Base-by-base conservation (phyloP, 2,329 filamentous ascomycete species). In the Fusarium protoensiforme region DNA sequence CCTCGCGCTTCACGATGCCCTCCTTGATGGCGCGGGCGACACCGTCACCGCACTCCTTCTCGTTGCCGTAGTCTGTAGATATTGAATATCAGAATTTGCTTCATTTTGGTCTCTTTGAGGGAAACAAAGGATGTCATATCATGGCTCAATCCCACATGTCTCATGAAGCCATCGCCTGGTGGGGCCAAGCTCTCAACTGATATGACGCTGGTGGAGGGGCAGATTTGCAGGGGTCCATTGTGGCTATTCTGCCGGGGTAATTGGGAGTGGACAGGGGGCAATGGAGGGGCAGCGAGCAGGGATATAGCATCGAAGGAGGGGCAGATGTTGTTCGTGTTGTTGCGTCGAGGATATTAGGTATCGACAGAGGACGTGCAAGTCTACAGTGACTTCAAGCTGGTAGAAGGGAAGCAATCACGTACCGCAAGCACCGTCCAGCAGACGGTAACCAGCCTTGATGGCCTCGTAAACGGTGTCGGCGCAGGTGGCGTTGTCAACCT, bases 1-100 rank as follows among this genome's bases (percentile, higher is more conserved):
- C 94, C 83, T 93, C 91, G 68, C 94, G 92, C 87, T 92, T 94
- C 77, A 95, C 93, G 67, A 96, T 83, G 48, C 93, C 93, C 11
- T 96, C 94, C 80, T 92, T 89, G 84, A 96, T 94, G 78, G 94
- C 94, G 76, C 92, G 92, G 68, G 91, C 90, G 54, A 96, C 88
- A 78, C 94, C 94, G 81, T 95, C 85, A 67, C 93, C 94, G 73
- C 89, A 91, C 83, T 95, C 93, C 76, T 90, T 90, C 83, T 96
- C 94, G 82, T 96, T 96, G 78, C 92, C 93, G 84, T 96, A 96
- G 83, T 95, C 93, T 93, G 22, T 64, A n/a, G 29, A n/a, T 7
- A 29, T 11, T 39, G 8, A 11, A 29, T 20, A 27, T 75, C 53
- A 75, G 73, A 39, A 36, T 33, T n/a, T 61, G 41, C 10, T 41